phyloP scores from a whole-genome alignment of 208 protist species.

The Acanthamoeba triangularis region DNA sequence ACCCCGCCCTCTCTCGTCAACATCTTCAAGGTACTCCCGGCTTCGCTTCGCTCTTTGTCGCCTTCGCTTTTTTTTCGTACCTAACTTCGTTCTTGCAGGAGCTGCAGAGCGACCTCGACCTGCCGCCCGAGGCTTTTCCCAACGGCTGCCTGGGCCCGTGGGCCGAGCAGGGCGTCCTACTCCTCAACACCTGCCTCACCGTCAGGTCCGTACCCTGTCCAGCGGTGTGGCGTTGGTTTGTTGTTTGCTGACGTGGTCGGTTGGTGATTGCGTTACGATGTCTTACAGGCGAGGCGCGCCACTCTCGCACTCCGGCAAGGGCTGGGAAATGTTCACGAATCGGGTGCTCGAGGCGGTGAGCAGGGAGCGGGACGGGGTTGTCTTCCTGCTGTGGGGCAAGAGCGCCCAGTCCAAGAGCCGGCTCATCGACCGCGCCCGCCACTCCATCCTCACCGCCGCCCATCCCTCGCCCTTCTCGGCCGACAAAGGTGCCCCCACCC shows the following conservation, averaged over 20 bases:
- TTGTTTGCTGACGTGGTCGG: background rate
- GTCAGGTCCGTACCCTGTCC: background rate
- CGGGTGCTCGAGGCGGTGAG: constrained; percentile 29
- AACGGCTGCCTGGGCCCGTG: constrained; percentile 36
- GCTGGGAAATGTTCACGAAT: constrained; percentile 75
- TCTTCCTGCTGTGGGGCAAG: constrained; percentile 74
- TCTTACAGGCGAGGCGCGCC: background rate
- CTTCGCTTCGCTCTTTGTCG: background rate
- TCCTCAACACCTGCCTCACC: constrained; percentile 70
- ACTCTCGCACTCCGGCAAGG: constrained; percentile 2
- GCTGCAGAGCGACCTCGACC: background rate
- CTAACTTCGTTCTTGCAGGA: background rate
- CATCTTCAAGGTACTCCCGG: background rate
- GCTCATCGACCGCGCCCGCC: background rate
- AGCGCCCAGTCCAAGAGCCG: background rate
- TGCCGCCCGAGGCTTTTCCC: background rate
- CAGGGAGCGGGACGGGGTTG: background rate
- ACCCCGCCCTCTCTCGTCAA: background rate
- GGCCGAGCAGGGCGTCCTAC: constrained; percentile 62
- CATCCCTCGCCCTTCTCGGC: background rate
- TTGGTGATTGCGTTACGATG: background rate
- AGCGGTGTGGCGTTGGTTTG: too few species aligned
- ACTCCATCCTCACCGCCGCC: background rate
- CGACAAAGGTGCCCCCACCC: background rate
- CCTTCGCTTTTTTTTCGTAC: background rate